These are phyloP conservation scores for Eucalyptus tenuipes DNA, from an alignment of 345 rosid genomes.

Conservation along the genomic window DNA sequence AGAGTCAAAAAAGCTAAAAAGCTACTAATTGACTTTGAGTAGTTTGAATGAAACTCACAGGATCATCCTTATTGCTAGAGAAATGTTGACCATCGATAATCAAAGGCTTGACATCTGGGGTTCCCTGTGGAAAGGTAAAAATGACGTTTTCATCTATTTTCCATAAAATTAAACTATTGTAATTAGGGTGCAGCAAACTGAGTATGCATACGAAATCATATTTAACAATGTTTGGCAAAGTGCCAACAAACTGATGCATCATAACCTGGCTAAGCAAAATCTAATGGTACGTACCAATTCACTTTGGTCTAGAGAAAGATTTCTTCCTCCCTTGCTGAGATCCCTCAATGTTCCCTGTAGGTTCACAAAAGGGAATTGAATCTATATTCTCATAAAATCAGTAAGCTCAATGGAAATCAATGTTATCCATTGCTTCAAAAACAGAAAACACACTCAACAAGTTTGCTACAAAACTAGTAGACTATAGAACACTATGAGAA, in stretches of 20 bases:
- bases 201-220: not conserved
- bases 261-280: not conserved
- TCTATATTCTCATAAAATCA: not conserved
- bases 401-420: not conserved
- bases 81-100: constrained; percentile 10
- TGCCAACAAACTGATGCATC: not conserved
- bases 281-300: constrained; percentile 29
- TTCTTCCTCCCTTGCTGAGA: constrained; percentile 59
- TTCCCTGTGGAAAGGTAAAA: constrained; percentile 21
- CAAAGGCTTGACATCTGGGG: constrained; percentile 41
- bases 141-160: not conserved
- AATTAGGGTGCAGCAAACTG: not conserved
- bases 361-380: not conserved
- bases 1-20: not conserved
- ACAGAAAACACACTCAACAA: not conserved
- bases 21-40: not conserved
- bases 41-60: constrained; percentile 13
- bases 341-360: constrained; percentile 61
- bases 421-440: not conserved
- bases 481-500: not conserved
- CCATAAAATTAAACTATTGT: not conserved
- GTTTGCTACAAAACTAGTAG: not conserved
- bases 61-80: constrained; percentile 21
- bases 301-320: constrained; percentile 25
- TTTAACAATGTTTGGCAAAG: not conserved